Percentiles rank a stretch among this genome's conserved stretches.
Evolutionary conservation across 2,329 filamentous ascomycete species (phyloP).

Genomic region (Raffaelea arxii): DNA sequence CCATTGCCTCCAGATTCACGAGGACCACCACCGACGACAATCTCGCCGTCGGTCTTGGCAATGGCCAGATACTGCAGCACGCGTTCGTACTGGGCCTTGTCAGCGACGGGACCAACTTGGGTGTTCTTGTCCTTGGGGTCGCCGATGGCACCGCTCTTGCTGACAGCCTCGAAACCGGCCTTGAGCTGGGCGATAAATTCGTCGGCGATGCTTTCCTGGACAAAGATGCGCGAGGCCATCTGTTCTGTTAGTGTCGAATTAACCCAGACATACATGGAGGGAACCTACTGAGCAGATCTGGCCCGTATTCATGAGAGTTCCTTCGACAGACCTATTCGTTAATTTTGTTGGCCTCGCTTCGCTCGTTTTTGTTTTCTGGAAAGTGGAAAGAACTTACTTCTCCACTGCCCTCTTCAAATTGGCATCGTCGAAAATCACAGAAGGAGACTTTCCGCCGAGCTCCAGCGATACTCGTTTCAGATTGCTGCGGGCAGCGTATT

Average conservation of each 20-base stretch:
- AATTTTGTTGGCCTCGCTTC: neutral
- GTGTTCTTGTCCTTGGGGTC: neutral
- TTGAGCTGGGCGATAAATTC: neutral
- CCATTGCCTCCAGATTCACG: no score
- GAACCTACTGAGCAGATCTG: neutral
- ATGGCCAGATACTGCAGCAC: no score
- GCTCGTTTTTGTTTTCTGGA: neutral
- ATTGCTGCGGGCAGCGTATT: neutral
- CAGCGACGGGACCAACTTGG: neutral
- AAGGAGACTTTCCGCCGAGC: neutral
- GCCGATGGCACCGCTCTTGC: neutral
- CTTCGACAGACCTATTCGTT: neutral
- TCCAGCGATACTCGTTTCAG: neutral
- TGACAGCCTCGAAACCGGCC: neutral
- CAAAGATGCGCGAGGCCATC: neutral
- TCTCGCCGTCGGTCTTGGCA: no score
- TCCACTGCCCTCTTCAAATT: neutral
- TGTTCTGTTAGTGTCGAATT: neutral
- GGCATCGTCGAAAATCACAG: neutral
- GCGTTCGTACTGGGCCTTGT: no score
- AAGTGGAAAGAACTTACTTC: neutral
- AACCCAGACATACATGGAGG: neutral
- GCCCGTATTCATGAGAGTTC: neutral
- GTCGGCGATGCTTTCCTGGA: neutral
- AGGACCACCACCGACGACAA: no score